phyloP scores from a whole-genome alignment of 2,329 filamentous ascomycete species.

The Aureobasidium sp. region DNA sequence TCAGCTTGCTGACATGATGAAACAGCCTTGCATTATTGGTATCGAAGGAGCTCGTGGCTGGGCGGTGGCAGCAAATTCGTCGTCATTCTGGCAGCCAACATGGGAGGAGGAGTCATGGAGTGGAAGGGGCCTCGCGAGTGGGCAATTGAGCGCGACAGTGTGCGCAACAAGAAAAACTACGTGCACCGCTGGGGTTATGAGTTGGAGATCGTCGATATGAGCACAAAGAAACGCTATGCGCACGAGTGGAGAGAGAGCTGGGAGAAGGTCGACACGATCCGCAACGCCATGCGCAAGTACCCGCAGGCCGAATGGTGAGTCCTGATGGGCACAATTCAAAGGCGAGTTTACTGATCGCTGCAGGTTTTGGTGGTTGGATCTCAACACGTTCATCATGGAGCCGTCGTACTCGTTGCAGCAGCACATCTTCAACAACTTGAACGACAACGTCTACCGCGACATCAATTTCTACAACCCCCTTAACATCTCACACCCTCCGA shows the following conservation, averaged over 20 bases:
- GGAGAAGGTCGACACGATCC: slow-evolving; percentile 96
- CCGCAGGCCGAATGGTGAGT: slow-evolving; percentile 91
- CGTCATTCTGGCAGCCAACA: slow-evolving; percentile 85
- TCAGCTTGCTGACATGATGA: not conserved
- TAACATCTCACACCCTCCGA: slow-evolving; percentile 81
- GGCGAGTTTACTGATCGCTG: not conserved
- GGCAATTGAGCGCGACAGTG: slow-evolving; percentile 94
- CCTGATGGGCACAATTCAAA: not conserved
- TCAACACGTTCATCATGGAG: slow-evolving; percentile 98
- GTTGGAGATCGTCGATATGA: slow-evolving; percentile 95
- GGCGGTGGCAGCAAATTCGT: slow-evolving; percentile 89
- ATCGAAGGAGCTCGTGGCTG: slow-evolving; percentile 64
- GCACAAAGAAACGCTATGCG: slow-evolving; percentile 95
- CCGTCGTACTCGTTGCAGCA: slow-evolving; percentile 80
- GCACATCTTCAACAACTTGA: slow-evolving; percentile 80
- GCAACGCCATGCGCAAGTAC: slow-evolving; percentile 84
- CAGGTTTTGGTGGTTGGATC: slow-evolving; percentile 99
- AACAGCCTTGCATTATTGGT: slow-evolving; percentile 52
- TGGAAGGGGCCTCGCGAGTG: slow-evolving; percentile 97
- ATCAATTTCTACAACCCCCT: slow-evolving; percentile 95
- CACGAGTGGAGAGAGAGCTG: slow-evolving; percentile 99
- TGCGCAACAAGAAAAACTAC: slow-evolving; percentile 91
- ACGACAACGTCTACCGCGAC: slow-evolving; percentile 75
- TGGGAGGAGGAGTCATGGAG: slow-evolving; percentile 96
- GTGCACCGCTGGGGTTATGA: slow-evolving; percentile 86